Percentiles rank a stretch among this genome's conserved stretches.
These are phyloP conservation scores for Thermothelomyces thermophilus DNA, from an alignment of 2,329 filamentous ascomycete genomes.

Conservation along the genomic window DNA sequence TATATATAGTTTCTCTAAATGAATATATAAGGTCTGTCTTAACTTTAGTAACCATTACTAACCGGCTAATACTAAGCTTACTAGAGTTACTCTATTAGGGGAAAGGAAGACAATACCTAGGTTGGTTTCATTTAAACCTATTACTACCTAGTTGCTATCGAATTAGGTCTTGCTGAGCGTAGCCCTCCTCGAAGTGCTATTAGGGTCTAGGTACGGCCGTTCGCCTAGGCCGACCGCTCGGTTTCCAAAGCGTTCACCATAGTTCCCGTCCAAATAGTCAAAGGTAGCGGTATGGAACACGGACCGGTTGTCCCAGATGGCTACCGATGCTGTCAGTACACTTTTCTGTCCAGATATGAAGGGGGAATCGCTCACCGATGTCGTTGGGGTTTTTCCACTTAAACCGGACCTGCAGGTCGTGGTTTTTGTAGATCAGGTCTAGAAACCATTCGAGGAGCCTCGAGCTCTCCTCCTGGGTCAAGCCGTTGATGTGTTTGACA, in stretches of 20 bases:
- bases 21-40: too few species aligned
- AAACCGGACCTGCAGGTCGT: constrained; percentile 43
- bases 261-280: constrained; percentile 42
- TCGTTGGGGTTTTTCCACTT: constrained; percentile 41
- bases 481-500: constrained; percentile 37
- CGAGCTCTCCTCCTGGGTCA: constrained; percentile 37
- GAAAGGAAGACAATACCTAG: too few species aligned
- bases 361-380: constrained; percentile 27
- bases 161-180: too few species aligned
- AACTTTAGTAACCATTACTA: too few species aligned
- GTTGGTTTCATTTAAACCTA: too few species aligned
- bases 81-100: too few species aligned
- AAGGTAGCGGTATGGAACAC: constrained; percentile 53
- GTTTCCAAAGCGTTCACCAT: constrained; percentile 45
- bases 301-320: constrained; percentile 57
- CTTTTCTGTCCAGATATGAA: background rate
- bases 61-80: too few species aligned
- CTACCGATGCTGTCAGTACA: constrained; percentile 21
- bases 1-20: too few species aligned
- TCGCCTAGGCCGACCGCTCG: constrained; percentile 50
- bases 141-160: too few species aligned
- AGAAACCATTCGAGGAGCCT: constrained; percentile 38
- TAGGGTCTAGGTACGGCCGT: constrained; percentile 47
- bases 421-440: constrained; percentile 38
- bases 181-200: constrained; percentile 40